Base-by-base conservation (phyloP, 2,329 filamentous ascomycete genomes). In the Lachnellula hyalina region DNA sequence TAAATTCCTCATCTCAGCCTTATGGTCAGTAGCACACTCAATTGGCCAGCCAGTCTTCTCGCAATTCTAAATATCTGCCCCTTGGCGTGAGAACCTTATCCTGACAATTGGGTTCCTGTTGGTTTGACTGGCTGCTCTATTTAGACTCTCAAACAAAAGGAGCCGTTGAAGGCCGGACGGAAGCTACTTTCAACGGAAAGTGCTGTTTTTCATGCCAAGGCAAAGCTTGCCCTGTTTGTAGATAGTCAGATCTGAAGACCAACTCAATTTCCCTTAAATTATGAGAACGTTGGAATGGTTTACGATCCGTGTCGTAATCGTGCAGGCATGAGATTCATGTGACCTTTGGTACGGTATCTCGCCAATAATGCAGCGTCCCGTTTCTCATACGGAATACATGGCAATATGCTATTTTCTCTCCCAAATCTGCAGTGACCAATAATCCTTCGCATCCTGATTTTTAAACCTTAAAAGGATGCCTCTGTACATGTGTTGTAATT, bases 1-100 rank as follows among this genome's bases (percentile, higher is more conserved):
- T 52, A 38, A 45, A 48, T 41, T 5, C 38, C 54, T 57, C 47
- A 51, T 56, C 56, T 61, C 61, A 63, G 62, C 61, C 62, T 64
- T 65, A 62, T 61, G 57, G 49, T 38, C 49, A 56, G 56, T 52
- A 51, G 32, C 21, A n/a, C 21, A 32, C 40, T 25, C 52, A 47
- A 60, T 63, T 63, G 59, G 60, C 19, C 46, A 17, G 21, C 8
- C 19, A 17, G 21, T 28, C 41, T 47, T 41, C 21, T 28, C 44
- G 36, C 36, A 58, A 54, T 53, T 36, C 46, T 50, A 49, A 45
- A 59, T 53, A 56, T 56, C 53, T 48, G 51, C 40, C 51, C 52
- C 59, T 54, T 58, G 58, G 58, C 58, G 55, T 64, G 52, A 63
- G 59, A 63, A 62, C 54, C 57, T 59, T 61, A 53, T 57, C 38